Evolutionary conservation across 371 early-diverging fungal species (phyloP), one percentile per base, ranked within the genome.

Genomic region (Actinomucor elegans): DNA sequence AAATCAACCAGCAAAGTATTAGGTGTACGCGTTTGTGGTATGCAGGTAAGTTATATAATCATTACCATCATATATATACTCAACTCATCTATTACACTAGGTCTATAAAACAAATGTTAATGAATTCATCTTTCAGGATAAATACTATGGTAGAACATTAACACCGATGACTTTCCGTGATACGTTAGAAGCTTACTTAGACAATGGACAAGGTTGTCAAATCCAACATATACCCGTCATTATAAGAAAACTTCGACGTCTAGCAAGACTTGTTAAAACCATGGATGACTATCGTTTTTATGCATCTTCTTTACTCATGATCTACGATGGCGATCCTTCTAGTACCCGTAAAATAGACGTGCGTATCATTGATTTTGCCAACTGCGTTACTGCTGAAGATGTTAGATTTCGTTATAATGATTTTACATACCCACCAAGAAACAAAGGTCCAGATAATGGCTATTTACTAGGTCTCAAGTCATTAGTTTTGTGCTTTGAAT

Each of bases 1-100:
- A 80, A 80, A 48, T 91, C 93, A 4, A 98, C 98, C 17, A 93
- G 94, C 60, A 86, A 88, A 56, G 75, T 79, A 36, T 78, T 97
- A 18, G 98, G 98, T 11, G 94, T 95, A 20, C 84, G 97, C 8
- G 89, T 98, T 32, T 97, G 97, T 66, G 97, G 98, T 12, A 91
- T 97, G 94, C 97, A 97, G 87, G 93, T 89, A 70, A 60, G 5
- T 44, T 42, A 24, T 5, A 28, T 24, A n/a, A n/a, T n/a, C n/a
- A n/a, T n/a, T n/a, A n/a, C n/a, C n/a, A n/a, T n/a, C n/a, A n/a
- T n/a, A n/a, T n/a, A n/a, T n/a, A n/a, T n/a, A n/a, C n/a, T n/a
- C n/a, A n/a, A n/a, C n/a, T n/a, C n/a, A n/a, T n/a, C n/a, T n/a
- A n/a, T 41, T 15, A 3, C 18, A 26, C 14, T 46, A 75, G 92